Evolutionary conservation across 228 moss, liverwort and hornwort species (phyloP).

Genomic region (Sphagnum magellanicum): DNA sequence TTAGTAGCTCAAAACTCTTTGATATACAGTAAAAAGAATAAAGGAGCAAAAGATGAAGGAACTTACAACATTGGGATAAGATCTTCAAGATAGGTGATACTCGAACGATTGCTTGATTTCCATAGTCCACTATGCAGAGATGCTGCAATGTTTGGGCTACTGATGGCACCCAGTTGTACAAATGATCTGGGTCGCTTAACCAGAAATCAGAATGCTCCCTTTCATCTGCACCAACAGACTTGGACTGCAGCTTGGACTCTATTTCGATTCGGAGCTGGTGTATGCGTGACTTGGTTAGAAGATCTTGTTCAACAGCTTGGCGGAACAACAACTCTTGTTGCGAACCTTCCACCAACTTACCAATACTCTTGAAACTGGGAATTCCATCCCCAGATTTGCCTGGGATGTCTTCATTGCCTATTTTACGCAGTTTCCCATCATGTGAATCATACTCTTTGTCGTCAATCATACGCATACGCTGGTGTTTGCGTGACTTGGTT

Average conservation of each 20-base stretch:
- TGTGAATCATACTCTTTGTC: too few species aligned
- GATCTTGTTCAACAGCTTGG: slow-evolving; percentile 19
- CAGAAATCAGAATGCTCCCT: slow-evolving; percentile 34
- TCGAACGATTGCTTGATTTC: slow-evolving; percentile 51
- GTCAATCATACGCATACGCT: too few species aligned
- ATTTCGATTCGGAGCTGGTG: slow-evolving; percentile 41
- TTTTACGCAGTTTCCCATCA: too few species aligned
- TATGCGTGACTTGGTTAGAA: slow-evolving; percentile 12
- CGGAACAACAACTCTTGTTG: not conserved
- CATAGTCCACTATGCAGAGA: slow-evolving; percentile 52
- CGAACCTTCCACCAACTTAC: too few species aligned
- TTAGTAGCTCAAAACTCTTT: too few species aligned
- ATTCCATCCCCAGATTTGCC: too few species aligned
- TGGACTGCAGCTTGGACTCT: slow-evolving; percentile 32
- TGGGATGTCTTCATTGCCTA: too few species aligned
- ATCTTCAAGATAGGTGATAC: slow-evolving; percentile 35
- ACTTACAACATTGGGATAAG: slow-evolving; percentile 41
- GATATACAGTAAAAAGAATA: too few species aligned
- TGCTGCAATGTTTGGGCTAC: slow-evolving; percentile 28
- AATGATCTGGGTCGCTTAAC: slow-evolving; percentile 45
- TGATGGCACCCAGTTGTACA: slow-evolving; percentile 32
- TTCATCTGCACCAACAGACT: slow-evolving; percentile 28
- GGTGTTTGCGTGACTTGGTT: too few species aligned
- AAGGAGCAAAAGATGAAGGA: not conserved
- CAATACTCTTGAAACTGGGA: too few species aligned